Evolutionary conservation across 108 stramenopile genomes (phyloP), one percentile per base, ranked within the genome.

Genomic region (Nitzschia sp.): DNA sequence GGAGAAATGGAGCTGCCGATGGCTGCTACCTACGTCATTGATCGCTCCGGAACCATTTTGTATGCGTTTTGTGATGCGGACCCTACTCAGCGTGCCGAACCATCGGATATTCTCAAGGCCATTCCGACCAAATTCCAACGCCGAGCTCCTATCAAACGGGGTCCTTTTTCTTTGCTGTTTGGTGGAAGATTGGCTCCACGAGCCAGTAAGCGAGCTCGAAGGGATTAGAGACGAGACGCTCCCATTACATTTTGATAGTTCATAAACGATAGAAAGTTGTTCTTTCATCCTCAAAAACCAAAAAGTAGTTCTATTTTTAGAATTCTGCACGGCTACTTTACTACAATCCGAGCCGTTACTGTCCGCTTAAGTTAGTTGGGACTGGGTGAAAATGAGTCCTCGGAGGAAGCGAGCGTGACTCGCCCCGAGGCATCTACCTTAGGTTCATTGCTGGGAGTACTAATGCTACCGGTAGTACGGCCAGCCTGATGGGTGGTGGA

Each of bases 11-110:
- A 73, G 26, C 15, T 73, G 30, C 72, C 72, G 23, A 48, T 73
- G 22, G 41, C 48, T 33, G 45, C 72, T 13, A 73, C 72, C 16
- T 73, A 53, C 66, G 54, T 73, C n/a, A 66, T 73, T 23, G 57
- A 73, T 45, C 27, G 28, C 0, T 13, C 44, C 9, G 66, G 66
- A 0, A 2, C 3, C 3, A 45, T 73, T 16, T 3, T 66, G 5
- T 73, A 22, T 25, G n/a, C 53, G 4, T 66, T 53, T 31, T 31
- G 65, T 16, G 45, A 66, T 67, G 35, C n/a, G 21, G 72, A 73
- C 35, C 50, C 45, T 0, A 36, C 45, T 31, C 29, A 36, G 25
- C 64, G 72, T 11, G 29, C 72, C 21, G 72, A 73, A 27, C 72
- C 72, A 21, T 19, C 36, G 3, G 64, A 73, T 19, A 44, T 73